Conservation (phyloP, 257 asterid species). For the Coffea canephora region DNA sequence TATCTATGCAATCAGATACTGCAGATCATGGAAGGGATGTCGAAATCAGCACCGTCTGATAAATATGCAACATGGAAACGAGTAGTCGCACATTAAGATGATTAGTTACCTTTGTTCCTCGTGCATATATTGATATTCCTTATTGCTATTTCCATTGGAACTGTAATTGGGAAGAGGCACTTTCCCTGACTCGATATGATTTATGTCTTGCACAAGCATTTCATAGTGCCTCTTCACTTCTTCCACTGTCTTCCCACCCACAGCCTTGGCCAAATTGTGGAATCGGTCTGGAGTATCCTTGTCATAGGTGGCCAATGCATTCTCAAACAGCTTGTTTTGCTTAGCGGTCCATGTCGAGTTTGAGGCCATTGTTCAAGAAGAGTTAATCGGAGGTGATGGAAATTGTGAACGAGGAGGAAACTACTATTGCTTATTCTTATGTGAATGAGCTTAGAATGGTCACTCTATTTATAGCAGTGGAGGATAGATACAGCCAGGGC, state of each 20-base stretch:
- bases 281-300: constrained; percentile 51
- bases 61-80: not conserved
- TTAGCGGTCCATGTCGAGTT: constrained; percentile 46
- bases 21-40: not conserved
- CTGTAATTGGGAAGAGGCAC: constrained; percentile 55
- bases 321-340: constrained; percentile 70
- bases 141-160: constrained; percentile 12
- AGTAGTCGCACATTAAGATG: not conserved
- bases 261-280: constrained; percentile 54
- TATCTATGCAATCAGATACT: not conserved
- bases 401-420: not conserved
- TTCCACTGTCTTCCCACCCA: constrained; percentile 58
- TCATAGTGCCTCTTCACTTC: constrained; percentile 64
- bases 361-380: constrained; percentile 31
- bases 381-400: not conserved
- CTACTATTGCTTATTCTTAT: not conserved
- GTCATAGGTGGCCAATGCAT: constrained; percentile 56
- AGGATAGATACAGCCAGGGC: constrained; percentile 13
- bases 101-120: constrained; percentile 33
- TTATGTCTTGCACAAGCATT: constrained; percentile 52
- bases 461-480: constrained; percentile 29
- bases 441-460: constrained; percentile 11
- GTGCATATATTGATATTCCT: constrained; percentile 13
- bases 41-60: not conserved
- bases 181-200: constrained; percentile 53